Evolutionary conservation across 116 monocot species (phyloP).

Genomic region (Cymodocea nodosa): DNA sequence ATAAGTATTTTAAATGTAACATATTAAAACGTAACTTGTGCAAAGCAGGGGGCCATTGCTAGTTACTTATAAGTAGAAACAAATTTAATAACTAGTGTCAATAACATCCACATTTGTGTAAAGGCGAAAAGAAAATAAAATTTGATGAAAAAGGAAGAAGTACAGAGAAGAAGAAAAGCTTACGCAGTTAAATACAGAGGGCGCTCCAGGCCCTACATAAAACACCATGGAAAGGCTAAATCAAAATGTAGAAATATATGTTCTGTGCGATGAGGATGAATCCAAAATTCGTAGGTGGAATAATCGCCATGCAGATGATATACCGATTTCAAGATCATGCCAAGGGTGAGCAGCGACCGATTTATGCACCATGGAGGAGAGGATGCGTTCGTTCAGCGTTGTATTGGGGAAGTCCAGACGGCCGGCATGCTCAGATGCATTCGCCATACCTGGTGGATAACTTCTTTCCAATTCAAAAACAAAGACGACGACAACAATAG

Average conservation of each 20-base stretch:
- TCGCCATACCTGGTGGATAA: conserved; percentile 27
- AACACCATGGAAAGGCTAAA: background rate
- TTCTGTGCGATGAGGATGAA: background rate
- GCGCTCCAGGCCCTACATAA: conserved; percentile 69
- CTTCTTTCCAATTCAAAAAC: no score
- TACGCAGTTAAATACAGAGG: conserved; percentile 72
- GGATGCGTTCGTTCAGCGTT: conserved; percentile 58
- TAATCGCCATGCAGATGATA: background rate
- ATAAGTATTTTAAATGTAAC: no score
- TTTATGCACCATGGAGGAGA: conserved; percentile 53
- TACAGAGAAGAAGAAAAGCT: conserved; percentile 12
- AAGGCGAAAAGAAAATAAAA: no score
- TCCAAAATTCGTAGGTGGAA: background rate
- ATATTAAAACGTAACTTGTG: no score
- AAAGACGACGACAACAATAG: no score
- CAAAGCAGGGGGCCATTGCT: no score
- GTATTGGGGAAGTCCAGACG: conserved; percentile 24
- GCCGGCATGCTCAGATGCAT: conserved; percentile 14
- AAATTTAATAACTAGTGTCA: no score
- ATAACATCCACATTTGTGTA: no score
- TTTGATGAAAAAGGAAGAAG: background rate
- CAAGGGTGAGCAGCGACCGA: conserved; percentile 79
- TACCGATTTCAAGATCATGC: conserved; percentile 84
- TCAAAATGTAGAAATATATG: no score
- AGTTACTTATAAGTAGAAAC: no score